Percentiles rank a stretch among this genome's conserved stretches.
phyloP scores from a whole-genome alignment of 1,284 basidiomycete species.

The Cryptococcus jaspeensis region DNA sequence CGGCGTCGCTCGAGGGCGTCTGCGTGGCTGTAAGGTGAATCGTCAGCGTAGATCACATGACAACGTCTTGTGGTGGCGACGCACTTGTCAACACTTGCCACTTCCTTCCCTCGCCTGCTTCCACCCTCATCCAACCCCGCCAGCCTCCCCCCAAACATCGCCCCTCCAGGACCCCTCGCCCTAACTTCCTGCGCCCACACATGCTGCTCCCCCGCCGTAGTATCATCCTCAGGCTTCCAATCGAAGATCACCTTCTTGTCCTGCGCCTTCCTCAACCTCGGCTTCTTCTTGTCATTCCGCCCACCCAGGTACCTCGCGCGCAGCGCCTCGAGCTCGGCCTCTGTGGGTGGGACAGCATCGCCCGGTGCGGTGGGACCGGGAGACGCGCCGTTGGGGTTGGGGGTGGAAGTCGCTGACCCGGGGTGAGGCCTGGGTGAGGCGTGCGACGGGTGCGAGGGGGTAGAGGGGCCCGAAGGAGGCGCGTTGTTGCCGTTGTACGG shows the following conservation, averaged over 20 bases:
- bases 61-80: slow-evolving; percentile 2
- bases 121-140: slow-evolving; percentile 82
- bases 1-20: slow-evolving; percentile 76
- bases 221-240: slow-evolving; percentile 94
- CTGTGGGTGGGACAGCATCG: slow-evolving; percentile 53
- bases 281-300: slow-evolving; percentile 74
- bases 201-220: slow-evolving; percentile 56
- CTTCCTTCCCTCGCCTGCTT: slow-evolving; percentile 41
- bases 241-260: slow-evolving; percentile 98
- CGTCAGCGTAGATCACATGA: slow-evolving; percentile 1
- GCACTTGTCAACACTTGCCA: slow-evolving; percentile 24
- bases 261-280: slow-evolving; percentile 78
- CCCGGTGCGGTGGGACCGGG: slow-evolving; percentile 19
- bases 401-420: slow-evolving; percentile 13
- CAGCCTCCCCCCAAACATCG: slow-evolving; percentile 81
- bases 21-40: slow-evolving; percentile 57
- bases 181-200: slow-evolving; percentile 53
- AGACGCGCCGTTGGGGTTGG: slow-evolving; percentile 17
- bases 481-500: slow-evolving; percentile 12
- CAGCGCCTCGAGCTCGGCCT: slow-evolving; percentile 70
- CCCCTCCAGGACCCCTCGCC: slow-evolving; percentile 66
- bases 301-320: slow-evolving; percentile 81
- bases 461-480: slow-evolving; percentile 6
- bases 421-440: slow-evolving; percentile 10
- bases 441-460: neutral